phyloP scores from a whole-genome alignment of 2,329 filamentous ascomycete species.

The Pseudogymnoascus sp. region DNA sequence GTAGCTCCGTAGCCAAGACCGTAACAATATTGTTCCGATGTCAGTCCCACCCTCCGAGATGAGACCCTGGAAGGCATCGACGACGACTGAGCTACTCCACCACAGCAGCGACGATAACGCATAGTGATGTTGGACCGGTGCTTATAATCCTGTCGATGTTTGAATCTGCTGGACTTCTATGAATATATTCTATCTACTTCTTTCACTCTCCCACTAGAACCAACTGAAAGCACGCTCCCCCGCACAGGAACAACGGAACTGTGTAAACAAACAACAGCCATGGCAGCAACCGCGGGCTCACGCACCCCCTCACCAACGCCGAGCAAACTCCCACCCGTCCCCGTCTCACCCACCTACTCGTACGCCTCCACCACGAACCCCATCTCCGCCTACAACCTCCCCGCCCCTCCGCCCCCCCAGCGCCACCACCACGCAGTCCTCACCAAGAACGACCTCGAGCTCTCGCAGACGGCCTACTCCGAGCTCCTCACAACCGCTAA shows the following conservation, averaged over 20 bases:
- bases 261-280: conserved; percentile 12
- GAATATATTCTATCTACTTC: background rate
- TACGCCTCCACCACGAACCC: conserved; percentile 55
- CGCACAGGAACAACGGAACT: background rate
- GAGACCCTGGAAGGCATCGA: background rate
- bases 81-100: background rate
- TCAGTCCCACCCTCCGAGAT: background rate
- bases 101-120: background rate
- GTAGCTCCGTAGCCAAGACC: background rate
- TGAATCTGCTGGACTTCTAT: background rate
- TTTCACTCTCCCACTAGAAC: background rate
- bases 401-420: conserved; percentile 33
- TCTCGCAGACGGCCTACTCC: conserved; percentile 53
- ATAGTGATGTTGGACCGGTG: background rate
- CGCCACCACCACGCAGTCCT: conserved; percentile 49
- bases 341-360: conserved; percentile 54
- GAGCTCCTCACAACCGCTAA: conserved; percentile 55
- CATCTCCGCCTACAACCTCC: conserved; percentile 49
- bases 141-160: background rate
- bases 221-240: background rate
- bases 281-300: conserved; percentile 11
- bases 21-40: conserved; percentile 1
- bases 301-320: conserved; percentile 40
- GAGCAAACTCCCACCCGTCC: conserved; percentile 51
- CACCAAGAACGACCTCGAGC: conserved; percentile 53